These are phyloP conservation scores for Lactifluus subvellereus DNA, from an alignment of 768 basidiomycete species.

Conservation along the genomic window DNA sequence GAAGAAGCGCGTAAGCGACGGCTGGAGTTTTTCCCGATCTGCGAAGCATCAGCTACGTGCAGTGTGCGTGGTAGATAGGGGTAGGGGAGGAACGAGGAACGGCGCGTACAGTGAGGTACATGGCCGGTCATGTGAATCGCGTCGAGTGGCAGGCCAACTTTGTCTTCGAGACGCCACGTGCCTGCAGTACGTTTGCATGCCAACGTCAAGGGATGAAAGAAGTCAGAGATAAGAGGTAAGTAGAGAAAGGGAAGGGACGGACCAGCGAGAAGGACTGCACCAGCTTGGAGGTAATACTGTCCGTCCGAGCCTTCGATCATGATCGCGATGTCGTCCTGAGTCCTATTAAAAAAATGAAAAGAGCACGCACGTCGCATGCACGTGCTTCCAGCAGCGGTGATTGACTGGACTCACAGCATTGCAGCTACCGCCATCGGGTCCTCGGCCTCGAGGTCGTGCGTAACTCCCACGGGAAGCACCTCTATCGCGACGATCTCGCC, in stretches of 20 bases:
- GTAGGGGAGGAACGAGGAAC: neutral
- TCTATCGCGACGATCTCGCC: slow-evolving; percentile 48
- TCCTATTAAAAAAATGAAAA: slow-evolving; percentile 7
- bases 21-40: slow-evolving; percentile 59
- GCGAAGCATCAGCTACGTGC: slow-evolving; percentile 1
- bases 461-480: slow-evolving; percentile 43
- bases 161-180: slow-evolving; percentile 72
- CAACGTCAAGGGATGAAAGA: slow-evolving; percentile 1
- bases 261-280: slow-evolving; percentile 63
- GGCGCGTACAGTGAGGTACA: slow-evolving; percentile 61
- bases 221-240: neutral
- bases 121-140: slow-evolving; percentile 66
- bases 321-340: slow-evolving; percentile 26
- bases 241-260: slow-evolving; percentile 18
- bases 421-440: slow-evolving; percentile 58
- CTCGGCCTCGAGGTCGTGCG: slow-evolving; percentile 47
- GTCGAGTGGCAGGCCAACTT: slow-evolving; percentile 65
- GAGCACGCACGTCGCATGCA: slow-evolving; percentile 26
- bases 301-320: slow-evolving; percentile 52
- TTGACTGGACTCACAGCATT: slow-evolving; percentile 44
- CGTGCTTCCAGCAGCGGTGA: neutral
- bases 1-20: slow-evolving; percentile 67
- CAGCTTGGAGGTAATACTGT: slow-evolving; percentile 68
- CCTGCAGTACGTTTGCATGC: slow-evolving; percentile 36
- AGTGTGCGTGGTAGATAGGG: neutral